These are phyloP conservation scores for Chaetoceros tenuissimus DNA, from an alignment of 108 stramenopile species.

Conservation along the genomic window DNA sequence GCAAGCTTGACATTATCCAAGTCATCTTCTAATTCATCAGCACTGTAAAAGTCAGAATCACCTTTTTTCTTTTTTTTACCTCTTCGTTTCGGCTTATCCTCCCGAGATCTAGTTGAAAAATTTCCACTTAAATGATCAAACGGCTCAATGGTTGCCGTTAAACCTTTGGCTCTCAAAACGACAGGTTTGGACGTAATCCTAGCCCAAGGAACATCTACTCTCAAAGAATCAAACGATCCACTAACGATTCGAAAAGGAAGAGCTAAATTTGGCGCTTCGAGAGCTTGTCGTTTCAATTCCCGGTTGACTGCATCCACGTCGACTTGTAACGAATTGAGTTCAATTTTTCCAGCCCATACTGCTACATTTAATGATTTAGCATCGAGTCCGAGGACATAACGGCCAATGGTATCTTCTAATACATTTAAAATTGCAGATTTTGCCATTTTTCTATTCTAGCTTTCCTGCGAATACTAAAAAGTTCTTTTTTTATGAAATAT, in stretches of 20 bases:
- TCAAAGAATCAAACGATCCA: constrained; percentile 54
- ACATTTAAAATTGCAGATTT: constrained; percentile 79
- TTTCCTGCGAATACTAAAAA: too few species aligned
- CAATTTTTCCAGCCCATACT: constrained; percentile 86
- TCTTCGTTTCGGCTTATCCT: constrained; percentile 3
- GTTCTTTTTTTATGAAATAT: too few species aligned
- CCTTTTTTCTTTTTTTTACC: constrained; percentile 1
- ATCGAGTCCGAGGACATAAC: constrained; percentile 81
- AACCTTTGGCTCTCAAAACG: constrained; percentile 56
- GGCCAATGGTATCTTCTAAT: constrained; percentile 78
- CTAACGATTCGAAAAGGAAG: constrained; percentile 51
- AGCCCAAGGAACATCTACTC: constrained; percentile 83
- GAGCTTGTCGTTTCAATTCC: constrained; percentile 54
- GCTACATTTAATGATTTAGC: constrained; percentile 72
- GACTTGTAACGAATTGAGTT: constrained; percentile 67
- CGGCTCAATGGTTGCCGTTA: constrained; percentile 51
- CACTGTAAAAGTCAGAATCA: constrained; percentile 1
- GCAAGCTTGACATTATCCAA: not conserved
- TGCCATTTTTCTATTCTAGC: too few species aligned
- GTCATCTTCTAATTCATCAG: not conserved
- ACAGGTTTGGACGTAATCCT: constrained; percentile 56
- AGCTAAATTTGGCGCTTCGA: constrained; percentile 60
- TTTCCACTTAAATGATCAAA: constrained; percentile 16
- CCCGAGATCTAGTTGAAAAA: constrained; percentile 13
- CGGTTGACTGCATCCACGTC: constrained; percentile 73